Percentiles rank a stretch among this genome's conserved stretches.
phyloP scores from a whole-genome alignment of 2,329 filamentous ascomycete species.

The Exophiala sp. region DNA sequence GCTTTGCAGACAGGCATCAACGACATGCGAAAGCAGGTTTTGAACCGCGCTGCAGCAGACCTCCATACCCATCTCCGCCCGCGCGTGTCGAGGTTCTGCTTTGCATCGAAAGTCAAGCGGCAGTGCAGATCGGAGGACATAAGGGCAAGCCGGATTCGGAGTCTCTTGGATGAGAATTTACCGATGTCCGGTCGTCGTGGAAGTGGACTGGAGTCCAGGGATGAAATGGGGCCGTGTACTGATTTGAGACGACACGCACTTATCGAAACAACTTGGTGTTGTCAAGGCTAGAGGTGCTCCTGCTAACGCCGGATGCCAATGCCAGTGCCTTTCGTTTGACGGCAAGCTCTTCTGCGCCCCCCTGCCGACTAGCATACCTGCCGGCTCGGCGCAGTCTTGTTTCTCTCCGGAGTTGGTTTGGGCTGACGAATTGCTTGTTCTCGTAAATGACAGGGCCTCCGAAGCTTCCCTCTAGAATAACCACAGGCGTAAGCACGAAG shows the following conservation, averaged over 20 bases:
- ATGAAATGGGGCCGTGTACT: not conserved
- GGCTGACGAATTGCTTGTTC: conserved; percentile 94
- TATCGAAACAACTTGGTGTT: conserved; percentile 58
- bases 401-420: conserved; percentile 87
- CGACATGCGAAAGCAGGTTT: too few relatives aligned
- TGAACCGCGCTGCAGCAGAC: too few relatives aligned
- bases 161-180: too few relatives aligned
- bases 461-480: conserved; percentile 91
- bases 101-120: too few relatives aligned
- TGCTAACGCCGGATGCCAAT: conserved; percentile 57
- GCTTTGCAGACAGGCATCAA: too few relatives aligned
- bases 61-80: too few relatives aligned
- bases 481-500: conserved; percentile 87
- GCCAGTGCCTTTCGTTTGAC: conserved; percentile 72
- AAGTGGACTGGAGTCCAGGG: too few relatives aligned
- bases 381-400: conserved; percentile 68
- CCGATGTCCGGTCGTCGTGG: too few relatives aligned
- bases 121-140: too few relatives aligned
- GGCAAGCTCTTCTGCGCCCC: conserved; percentile 65
- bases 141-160: too few relatives aligned
- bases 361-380: conserved; percentile 69
- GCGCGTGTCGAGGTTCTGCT: too few relatives aligned
- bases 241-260: not conserved
- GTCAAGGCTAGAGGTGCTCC: conserved; percentile 65
- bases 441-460: conserved; percentile 96